These are phyloP conservation scores for Fusarium pininemorale DNA, from an alignment of 2,329 filamentous ascomycete species.

Conservation along the genomic window DNA sequence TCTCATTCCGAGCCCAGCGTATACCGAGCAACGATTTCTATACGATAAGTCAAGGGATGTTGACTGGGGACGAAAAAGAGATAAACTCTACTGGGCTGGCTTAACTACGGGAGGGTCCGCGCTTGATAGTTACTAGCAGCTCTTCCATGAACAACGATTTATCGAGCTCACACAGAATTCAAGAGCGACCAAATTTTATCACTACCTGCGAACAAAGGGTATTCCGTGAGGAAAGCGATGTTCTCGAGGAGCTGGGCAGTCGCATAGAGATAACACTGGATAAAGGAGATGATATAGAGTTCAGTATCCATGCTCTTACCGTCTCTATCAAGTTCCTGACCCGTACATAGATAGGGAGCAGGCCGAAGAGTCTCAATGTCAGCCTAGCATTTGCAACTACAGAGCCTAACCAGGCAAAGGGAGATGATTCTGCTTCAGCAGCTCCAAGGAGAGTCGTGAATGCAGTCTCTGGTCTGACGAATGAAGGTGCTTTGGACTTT, in stretches of 20 bases:
- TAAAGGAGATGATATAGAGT: background rate
- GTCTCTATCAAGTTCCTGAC: background rate
- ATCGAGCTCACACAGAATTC: background rate
- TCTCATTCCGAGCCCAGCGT: constrained; percentile 60
- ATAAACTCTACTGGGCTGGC: constrained; percentile 66
- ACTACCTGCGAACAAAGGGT: background rate
- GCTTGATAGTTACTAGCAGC: constrained; percentile 50
- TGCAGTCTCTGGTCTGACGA: background rate
- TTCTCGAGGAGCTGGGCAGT: background rate
- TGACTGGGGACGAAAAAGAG: constrained; percentile 58
- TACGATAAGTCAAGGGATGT: constrained; percentile 55
- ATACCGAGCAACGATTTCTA: constrained; percentile 51
- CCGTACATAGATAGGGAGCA: background rate
- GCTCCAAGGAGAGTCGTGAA: rapidly evolving
- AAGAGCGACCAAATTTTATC: background rate
- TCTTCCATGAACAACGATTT: background rate
- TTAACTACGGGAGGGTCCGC: constrained; percentile 61
- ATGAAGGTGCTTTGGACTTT: background rate
- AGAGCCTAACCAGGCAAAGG: background rate
- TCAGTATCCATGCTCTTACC: background rate
- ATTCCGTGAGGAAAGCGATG: background rate
- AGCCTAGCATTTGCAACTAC: background rate
- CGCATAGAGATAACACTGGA: background rate
- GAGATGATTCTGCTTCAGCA: background rate
- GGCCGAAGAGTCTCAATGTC: background rate